Base-by-base conservation (phyloP, 129 eudicot genomes). In the Calendula officinalis region DNA sequence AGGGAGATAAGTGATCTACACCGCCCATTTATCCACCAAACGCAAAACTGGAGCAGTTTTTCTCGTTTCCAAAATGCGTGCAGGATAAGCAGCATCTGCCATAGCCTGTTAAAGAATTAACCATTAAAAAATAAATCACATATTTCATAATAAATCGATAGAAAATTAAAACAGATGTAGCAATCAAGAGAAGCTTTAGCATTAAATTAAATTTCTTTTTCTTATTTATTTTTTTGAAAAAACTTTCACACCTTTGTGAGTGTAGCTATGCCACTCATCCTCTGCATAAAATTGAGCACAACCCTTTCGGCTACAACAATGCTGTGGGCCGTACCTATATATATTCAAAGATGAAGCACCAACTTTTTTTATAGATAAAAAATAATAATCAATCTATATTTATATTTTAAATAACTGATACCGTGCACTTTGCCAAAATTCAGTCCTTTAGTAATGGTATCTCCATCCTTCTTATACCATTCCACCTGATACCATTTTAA, bases 21-120 rank as follows among this genome's bases (percentile, higher is more conserved):
- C 98, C 96, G 95, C 98, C 98, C 98, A 92, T 76, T 92, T 92
- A 81, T 92, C 96, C 95, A 92, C 96, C 83, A 92, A 83, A 67
- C 98, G 95, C 77, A 92, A 78, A 30, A 89, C 96, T 38, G 98
- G 98, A 66, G 98, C 96, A 62, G 98, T 92, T 75, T 92, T 92
- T 70, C 98, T 81, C 32, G 96, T 92, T 83, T 92, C 98, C 74
- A 92, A 75, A 27, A 92, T 85, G 72, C 64, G 66, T 22, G 98
- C 98, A 65, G 98, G 98, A 15, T 56, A 47, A 56, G 98, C 98
- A 54, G 98, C 95, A 69, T 78, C 85, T 54, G 96, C 98, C 98
- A 92, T 91, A 47, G 95, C 98, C 96, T 92, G 68, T 52, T 66
- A 81, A 55, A 39, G 11, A 66, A 7, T 67, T 41, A 58, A 59